phyloP scores from a whole-genome alignment of 805 yeast genomes.

The Saccharomycopsis synnaedendra region DNA sequence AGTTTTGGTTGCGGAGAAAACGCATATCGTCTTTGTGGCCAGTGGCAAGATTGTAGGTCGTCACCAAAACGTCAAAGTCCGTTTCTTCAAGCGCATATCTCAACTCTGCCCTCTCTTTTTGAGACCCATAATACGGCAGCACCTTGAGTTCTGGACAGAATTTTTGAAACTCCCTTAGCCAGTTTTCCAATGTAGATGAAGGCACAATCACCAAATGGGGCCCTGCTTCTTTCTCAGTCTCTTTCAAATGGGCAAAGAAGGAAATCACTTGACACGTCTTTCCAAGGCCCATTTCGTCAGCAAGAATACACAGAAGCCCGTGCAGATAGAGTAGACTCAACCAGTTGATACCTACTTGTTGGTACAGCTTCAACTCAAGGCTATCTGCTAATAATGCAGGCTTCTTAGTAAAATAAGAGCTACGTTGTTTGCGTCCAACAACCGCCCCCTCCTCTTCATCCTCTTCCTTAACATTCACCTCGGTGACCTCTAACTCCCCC shows the following conservation, averaged over 20 bases:
- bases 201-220: constrained; percentile 96
- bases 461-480: constrained; percentile 28
- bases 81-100: constrained; percentile 52
- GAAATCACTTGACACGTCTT: constrained; percentile 95
- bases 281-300: constrained; percentile 98
- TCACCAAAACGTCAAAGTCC: constrained; percentile 77
- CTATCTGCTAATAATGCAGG: constrained; percentile 58
- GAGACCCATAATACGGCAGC: constrained; percentile 90
- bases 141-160: constrained; percentile 76
- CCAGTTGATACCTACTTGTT: constrained; percentile 98
- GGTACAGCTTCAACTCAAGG: constrained; percentile 72
- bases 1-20: constrained; percentile 61
- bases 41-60: constrained; percentile 87
- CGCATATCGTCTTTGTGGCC: constrained; percentile 75
- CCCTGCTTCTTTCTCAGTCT: constrained; percentile 44
- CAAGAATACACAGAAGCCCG: constrained; percentile 80
- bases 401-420: constrained; percentile 49
- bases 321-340: constrained; percentile 65
- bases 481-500: constrained; percentile 60
- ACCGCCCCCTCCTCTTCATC: constrained; percentile 20
- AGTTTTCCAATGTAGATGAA: constrained; percentile 90
- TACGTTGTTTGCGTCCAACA: constrained; percentile 18
- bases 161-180: constrained; percentile 89
- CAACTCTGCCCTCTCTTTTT: constrained; percentile 72
- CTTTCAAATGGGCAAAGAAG: constrained; percentile 76